Base-by-base conservation (phyloP, 352 stramenopile species). In the Pythium oligandrum region DNA sequence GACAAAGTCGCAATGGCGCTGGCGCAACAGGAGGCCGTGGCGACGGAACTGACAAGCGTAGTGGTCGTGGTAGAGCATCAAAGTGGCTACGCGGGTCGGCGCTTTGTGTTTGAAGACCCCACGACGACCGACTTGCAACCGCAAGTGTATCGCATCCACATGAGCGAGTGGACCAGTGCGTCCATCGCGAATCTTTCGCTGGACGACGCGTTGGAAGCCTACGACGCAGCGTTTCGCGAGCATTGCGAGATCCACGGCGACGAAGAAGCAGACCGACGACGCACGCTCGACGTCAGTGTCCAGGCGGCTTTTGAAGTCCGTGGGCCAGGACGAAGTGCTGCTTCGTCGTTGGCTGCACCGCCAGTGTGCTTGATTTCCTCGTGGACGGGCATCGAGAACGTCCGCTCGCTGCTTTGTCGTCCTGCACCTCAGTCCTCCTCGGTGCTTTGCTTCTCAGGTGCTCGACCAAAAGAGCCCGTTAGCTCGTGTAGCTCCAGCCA, bases 361-460 rank as follows among this genome's bases (percentile, higher is more conserved):
- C 44, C 60, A 3, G 44, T 68, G 4, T 35, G 46, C 6, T 31
- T 68, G 33, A 53, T 64, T 12, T 64, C 55, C 1, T 30, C 54
- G 26, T 70, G 62, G 62, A 39, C 47, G 11, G 62, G 62, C 2
- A 46, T 70, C 38, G 62, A 70, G 32, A 70, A 70, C 37, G 49
- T 70, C 2, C 62, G 57, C 6, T 59, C 62, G 4, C 40, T 70
- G 8, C n/a, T 59, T 9, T 64, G 57, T 40, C 65, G 65, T 33
- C 62, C 62, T 12, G 57, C 62, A 8, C 55, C 61, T 9, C 62
- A 65, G 31, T 55, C 50, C 2, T 10, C 36, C 3, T 59, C 52
- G 10, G 51, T 44, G 30, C 40, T 65, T 2, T 64, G 56, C 34
- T 57, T 70, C 37, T 57, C 55, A 3, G 26, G 40, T 2, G 47